Percentiles rank a stretch among this genome's conserved stretches.
These are phyloP conservation scores for Syzygium aromaticum DNA, from an alignment of 345 rosid genomes.

Conservation along the genomic window DNA sequence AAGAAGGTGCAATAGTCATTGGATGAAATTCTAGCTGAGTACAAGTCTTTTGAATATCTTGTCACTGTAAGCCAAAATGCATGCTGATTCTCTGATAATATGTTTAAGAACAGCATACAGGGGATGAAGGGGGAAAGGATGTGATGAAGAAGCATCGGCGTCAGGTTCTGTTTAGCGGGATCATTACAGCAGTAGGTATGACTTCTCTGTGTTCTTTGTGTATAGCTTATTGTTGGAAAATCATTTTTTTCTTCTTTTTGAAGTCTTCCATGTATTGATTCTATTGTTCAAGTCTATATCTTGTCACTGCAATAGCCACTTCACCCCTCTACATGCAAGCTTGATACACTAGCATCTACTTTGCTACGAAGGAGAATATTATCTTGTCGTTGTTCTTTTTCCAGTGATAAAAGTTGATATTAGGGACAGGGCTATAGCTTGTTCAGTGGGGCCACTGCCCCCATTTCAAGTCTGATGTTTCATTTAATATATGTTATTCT, in stretches of 20 bases:
- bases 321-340: neutral
- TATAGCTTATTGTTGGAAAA: neutral
- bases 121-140: slow-evolving; percentile 77
- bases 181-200: slow-evolving; percentile 88
- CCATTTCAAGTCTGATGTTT: neutral
- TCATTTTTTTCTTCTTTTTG: neutral
- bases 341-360: neutral
- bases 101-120: slow-evolving; percentile 47
- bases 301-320: neutral
- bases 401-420: neutral
- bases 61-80: neutral
- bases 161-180: slow-evolving; percentile 87
- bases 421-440: neutral
- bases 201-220: neutral
- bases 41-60: neutral
- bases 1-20: slow-evolving; percentile 48
- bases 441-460: neutral
- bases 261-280: neutral
- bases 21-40: neutral
- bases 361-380: neutral
- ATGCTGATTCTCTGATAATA: neutral
- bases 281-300: neutral
- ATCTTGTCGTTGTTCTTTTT: neutral
- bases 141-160: slow-evolving; percentile 77
- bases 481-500: neutral